These are phyloP conservation scores for Pogostemon cablin DNA, from an alignment of 257 asterid species.

Conservation along the genomic window DNA sequence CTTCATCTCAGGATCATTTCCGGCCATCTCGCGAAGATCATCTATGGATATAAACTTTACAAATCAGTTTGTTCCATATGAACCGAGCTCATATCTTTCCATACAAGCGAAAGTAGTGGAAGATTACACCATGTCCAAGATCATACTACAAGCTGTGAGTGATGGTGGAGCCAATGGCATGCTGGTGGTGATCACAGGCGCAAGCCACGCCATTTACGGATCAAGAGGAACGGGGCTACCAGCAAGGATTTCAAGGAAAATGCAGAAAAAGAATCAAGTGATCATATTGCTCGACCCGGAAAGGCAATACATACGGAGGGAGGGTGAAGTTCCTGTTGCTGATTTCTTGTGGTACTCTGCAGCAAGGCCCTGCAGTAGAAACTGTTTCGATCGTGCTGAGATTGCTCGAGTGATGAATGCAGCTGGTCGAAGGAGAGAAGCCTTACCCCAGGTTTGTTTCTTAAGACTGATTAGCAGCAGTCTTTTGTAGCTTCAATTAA, in stretches of 20 bases:
- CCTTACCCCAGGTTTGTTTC: conserved; percentile 73
- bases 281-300: conserved; percentile 77
- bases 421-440: conserved; percentile 83
- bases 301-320: conserved; percentile 71
- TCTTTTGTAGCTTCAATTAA: too few species aligned
- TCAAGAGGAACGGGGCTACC: conserved; percentile 52
- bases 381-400: conserved; percentile 92
- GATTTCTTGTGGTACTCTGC: conserved; percentile 91
- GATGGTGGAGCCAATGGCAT: conserved; percentile 65
- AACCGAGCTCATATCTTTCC: conserved; percentile 58
- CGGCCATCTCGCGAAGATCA: conserved; percentile 63
- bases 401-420: conserved; percentile 93
- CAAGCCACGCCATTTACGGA: not conserved
- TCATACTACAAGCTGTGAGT: conserved; percentile 58
- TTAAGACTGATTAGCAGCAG: not conserved
- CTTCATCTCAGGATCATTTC: conserved; percentile 73
- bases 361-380: conserved; percentile 80
- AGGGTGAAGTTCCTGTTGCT: conserved; percentile 84
- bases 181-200: conserved; percentile 53
- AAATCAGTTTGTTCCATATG: conserved; percentile 57
- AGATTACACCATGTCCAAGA: conserved; percentile 71
- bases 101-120: conserved; percentile 79
- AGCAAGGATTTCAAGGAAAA: conserved; percentile 71
- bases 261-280: conserved; percentile 83
- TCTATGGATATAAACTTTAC: conserved; percentile 50